A percentile compares a stretch with the other conserved stretches of the same genome.
phyloP scores from a whole-genome alignment of 192 early-diverging fungal genomes.

The Backusella australiensis region DNA sequence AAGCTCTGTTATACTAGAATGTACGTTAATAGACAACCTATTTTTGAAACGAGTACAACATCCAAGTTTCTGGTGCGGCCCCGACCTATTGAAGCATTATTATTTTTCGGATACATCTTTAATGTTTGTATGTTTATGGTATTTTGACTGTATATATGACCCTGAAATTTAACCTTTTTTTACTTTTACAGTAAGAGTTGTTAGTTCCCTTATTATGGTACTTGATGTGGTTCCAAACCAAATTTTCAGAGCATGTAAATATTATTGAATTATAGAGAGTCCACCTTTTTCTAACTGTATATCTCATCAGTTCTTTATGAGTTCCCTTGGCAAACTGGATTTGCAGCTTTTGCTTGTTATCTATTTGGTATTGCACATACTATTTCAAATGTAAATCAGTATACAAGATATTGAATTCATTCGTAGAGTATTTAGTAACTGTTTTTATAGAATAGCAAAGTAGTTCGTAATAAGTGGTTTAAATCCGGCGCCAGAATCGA shows the following conservation, averaged over 20 bases:
- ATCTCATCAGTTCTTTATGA: constrained; percentile 23
- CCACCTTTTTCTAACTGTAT: not conserved
- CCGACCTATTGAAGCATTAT: constrained; percentile 26
- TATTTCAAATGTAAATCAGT: constrained; percentile 23
- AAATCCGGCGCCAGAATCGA: not conserved
- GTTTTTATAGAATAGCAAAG: constrained; percentile 10
- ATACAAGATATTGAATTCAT: not conserved
- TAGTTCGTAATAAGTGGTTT: constrained; percentile 18
- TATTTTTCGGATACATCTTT: constrained; percentile 14
- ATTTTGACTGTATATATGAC: not conserved
- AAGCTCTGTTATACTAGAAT: constrained; percentile 14
- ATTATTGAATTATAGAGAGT: too few species aligned
- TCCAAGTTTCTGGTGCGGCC: constrained; percentile 15
- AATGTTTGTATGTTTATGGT: constrained; percentile 20
- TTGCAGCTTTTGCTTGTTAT: constrained; percentile 20
- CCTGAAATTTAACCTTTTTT: not conserved
- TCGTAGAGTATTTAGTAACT: not conserved
- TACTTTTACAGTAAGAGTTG: constrained; percentile 13
- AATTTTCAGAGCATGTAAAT: constrained; percentile 24
- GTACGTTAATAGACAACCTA: not conserved
- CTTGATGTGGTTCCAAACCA: not conserved
- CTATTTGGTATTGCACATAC: constrained; percentile 27
- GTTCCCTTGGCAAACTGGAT: constrained; percentile 32
- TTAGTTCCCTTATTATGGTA: constrained; percentile 16
- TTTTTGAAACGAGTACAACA: not conserved